A percentile compares a stretch with the other conserved stretches of the same genome.
phyloP scores from a whole-genome alignment of 2,329 filamentous ascomycete genomes.

The Elsinoe australis region DNA sequence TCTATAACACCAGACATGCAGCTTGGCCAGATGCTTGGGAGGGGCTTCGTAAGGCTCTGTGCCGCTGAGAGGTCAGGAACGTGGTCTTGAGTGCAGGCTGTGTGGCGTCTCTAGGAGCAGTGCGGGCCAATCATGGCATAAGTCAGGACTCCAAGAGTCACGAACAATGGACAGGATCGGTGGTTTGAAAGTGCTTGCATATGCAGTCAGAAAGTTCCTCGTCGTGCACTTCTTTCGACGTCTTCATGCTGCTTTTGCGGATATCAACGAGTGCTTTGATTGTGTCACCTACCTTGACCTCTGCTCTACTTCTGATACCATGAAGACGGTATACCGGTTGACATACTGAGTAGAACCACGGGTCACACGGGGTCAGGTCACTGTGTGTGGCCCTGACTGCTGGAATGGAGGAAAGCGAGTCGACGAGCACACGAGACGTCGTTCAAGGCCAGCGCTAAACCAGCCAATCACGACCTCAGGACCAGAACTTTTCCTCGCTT shows the following conservation, averaged over 20 bases:
- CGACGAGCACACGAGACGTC: neutral
- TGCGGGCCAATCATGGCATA: neutral
- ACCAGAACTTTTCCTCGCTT: slow-evolving; percentile 10
- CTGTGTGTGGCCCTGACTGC: neutral
- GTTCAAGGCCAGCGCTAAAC: slow-evolving; percentile 14
- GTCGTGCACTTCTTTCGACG: too few relatives aligned
- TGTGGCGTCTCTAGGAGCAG: slow-evolving; percentile 6
- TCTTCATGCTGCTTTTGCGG: too few relatives aligned
- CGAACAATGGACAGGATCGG: neutral
- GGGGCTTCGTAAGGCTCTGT: slow-evolving; percentile 17
- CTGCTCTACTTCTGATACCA: neutral
- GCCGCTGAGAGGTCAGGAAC: slow-evolving; percentile 16
- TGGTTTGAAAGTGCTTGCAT: slow-evolving; percentile 8
- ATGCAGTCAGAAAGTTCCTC: too few relatives aligned
- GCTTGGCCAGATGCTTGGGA: slow-evolving; percentile 20
- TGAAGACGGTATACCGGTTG: neutral
- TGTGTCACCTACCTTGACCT: too few relatives aligned
- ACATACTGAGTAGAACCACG: neutral
- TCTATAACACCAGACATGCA: neutral
- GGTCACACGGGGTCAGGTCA: neutral
- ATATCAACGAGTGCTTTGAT: too few relatives aligned
- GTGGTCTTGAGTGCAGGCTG: slow-evolving; percentile 8
- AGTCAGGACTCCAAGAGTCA: neutral
- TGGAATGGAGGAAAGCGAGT: neutral
- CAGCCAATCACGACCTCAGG: slow-evolving; percentile 8